Conservation (phyloP, 208 protist genomes). For the Acanthamoeba castellanii region DNA sequence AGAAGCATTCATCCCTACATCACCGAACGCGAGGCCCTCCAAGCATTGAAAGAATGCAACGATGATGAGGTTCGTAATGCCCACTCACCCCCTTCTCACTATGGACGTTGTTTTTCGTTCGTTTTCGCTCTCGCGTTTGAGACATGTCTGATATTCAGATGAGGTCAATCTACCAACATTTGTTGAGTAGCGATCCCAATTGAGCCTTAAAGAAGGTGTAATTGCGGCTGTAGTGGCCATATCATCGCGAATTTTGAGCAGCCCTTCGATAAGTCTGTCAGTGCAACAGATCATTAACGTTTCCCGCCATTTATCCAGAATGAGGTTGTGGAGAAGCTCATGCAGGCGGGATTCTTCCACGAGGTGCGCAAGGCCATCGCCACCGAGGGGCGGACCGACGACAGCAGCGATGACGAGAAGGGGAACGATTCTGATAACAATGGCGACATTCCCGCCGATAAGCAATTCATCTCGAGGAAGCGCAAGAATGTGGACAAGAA, state of each 20-base stretch:
- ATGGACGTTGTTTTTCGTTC: not conserved
- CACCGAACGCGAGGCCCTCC: constrained; percentile 67
- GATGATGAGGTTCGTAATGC: constrained; percentile 73
- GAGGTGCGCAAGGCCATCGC: constrained; percentile 50
- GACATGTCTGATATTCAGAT: not conserved
- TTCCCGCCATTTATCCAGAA: constrained; percentile 50
- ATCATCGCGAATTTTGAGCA: not conserved
- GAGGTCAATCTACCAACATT: constrained; percentile 9
- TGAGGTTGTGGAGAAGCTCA: constrained; percentile 62
- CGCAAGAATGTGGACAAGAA: constrained; percentile 37
- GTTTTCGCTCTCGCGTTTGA: not conserved
- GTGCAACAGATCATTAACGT: constrained; percentile 17
- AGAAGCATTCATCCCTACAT: constrained; percentile 64
- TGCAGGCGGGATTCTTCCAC: constrained; percentile 25
- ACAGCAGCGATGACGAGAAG: constrained; percentile 15
- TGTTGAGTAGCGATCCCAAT: not conserved
- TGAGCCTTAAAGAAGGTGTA: not conserved
- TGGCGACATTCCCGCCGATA: constrained; percentile 41
- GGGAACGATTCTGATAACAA: constrained; percentile 38
- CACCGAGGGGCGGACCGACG: not conserved
- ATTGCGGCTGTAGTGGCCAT: not conserved
- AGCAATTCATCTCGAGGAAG: constrained; percentile 57
- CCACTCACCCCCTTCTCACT: not conserved
- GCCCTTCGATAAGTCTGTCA: not conserved
- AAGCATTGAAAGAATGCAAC: constrained; percentile 75